Evolutionary conservation across 148 eudicot species (phyloP).

Genomic region (Dianthus caryophyllus): DNA sequence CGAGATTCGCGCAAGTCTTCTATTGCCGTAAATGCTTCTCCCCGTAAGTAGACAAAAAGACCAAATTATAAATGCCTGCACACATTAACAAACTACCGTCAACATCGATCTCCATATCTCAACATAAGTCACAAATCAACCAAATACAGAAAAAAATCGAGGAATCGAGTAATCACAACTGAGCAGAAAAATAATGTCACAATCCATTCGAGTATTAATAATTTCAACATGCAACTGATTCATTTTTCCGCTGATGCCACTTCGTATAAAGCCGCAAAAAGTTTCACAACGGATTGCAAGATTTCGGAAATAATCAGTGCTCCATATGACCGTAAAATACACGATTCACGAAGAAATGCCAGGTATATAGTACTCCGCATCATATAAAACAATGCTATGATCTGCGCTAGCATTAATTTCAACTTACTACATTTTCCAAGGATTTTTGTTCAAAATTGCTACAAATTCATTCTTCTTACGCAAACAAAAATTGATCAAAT

Average conservation of each 20-base stretch:
- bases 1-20: background rate
- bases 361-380: background rate
- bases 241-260: background rate
- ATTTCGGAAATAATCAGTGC: background rate
- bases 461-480: no score
- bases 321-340: background rate
- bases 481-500: no score
- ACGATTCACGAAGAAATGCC: background rate
- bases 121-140: background rate
- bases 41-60: background rate
- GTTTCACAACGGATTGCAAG: background rate
- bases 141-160: no score
- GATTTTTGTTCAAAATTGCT: no score
- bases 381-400: no score
- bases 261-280: background rate
- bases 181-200: no score
- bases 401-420: no score
- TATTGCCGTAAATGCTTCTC: slow-evolving; percentile 14
- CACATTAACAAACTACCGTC: background rate
- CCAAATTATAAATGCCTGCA: slow-evolving; percentile 18
- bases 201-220: no score
- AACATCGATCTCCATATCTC: background rate
- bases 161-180: no score
- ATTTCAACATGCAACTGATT: background rate
- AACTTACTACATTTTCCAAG: no score